phyloP scores from a whole-genome alignment of 768 basidiomycete species.

The Tulasnella sp. region DNA sequence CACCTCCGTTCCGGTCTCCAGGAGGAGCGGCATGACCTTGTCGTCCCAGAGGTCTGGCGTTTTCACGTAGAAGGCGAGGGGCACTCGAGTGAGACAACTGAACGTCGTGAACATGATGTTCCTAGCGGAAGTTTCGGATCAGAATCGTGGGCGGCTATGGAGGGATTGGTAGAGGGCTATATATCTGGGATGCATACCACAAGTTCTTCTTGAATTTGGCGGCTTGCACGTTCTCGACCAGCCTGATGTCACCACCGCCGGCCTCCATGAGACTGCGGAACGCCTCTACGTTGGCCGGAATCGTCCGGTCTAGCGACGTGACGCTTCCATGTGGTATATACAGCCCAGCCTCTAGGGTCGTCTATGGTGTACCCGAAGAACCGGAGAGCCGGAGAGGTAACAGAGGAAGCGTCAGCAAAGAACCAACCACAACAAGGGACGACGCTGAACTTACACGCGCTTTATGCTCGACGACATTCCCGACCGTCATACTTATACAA shows the following conservation, averaged over 20 bases:
- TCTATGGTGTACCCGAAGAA: too few species aligned
- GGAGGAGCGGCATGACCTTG: background rate
- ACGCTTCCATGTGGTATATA: background rate
- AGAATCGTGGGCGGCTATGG: too few species aligned
- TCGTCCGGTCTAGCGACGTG: background rate
- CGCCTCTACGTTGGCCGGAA: background rate
- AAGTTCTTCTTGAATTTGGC: constrained; percentile 52
- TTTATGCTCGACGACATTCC: background rate
- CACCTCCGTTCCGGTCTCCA: background rate
- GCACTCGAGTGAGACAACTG: constrained; percentile 39
- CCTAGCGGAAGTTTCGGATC: too few species aligned
- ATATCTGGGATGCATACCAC: constrained; percentile 35
- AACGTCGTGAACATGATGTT: constrained; percentile 46
- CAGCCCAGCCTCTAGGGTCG: background rate
- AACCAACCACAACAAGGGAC: background rate
- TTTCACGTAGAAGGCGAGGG: constrained; percentile 37
- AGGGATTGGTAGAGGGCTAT: too few species aligned
- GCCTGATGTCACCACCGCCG: constrained; percentile 38
- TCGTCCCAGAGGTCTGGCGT: constrained; percentile 22
- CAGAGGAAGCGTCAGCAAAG: background rate
- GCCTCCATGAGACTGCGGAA: constrained; percentile 28
- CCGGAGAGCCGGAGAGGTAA: background rate
- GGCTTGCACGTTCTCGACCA: constrained; percentile 51
- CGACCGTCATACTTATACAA: background rate
- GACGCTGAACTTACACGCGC: background rate